Base-by-base conservation (phyloP, 2,329 filamentous ascomycete species). In the Elsinoe australis region DNA sequence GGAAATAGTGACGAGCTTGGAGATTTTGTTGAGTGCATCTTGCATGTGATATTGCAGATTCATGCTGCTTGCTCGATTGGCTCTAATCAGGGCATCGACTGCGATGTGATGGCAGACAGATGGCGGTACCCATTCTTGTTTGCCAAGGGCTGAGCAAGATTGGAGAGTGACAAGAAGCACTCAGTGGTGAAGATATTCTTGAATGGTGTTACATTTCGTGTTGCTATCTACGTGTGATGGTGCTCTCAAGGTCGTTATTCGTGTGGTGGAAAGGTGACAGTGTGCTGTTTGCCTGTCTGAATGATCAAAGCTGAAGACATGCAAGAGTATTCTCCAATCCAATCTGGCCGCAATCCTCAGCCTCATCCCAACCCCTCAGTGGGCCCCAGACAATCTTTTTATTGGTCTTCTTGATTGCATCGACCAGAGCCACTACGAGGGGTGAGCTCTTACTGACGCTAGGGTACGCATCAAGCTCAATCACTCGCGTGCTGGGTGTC, bases 391-490 rank as follows among this genome's bases (percentile, higher is more conserved):
- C 67, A n/a, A 87, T 71, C 32, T 63, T 64, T 53, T 75, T 73
- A 18, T 73, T 65, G 14, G 71, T 68, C 5, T 69, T 63, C 7
- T 64, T 67, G 1, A 73, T 71, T 3, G 75, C 70, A 1, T 74
- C 68, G 6, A 83, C 61, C 15, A 89, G 65, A 2, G 71, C 76
- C 7, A 67, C 64, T 70, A 88, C 76, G 65, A 89, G 77, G 22
- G 73, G 76, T 10, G 80, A 78, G 1, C 71, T 72, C 59, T 80
- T 82, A 61, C 76, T 77, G 3, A 89, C 80, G 47, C 76, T 76
- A 0, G 74, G 66, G 60, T 75, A 85, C 0, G 75, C 84, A 62
- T 89, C 85, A 52, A 89, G 84, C 57, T 85, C 75, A 15, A 88
- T 70, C 1, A 69, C 67, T 6, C 71, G 59, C 2, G 85, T 61